These are phyloP conservation scores for Aspergillus sp. DNA, from an alignment of 2,329 filamentous ascomycete species.

Conservation along the genomic window DNA sequence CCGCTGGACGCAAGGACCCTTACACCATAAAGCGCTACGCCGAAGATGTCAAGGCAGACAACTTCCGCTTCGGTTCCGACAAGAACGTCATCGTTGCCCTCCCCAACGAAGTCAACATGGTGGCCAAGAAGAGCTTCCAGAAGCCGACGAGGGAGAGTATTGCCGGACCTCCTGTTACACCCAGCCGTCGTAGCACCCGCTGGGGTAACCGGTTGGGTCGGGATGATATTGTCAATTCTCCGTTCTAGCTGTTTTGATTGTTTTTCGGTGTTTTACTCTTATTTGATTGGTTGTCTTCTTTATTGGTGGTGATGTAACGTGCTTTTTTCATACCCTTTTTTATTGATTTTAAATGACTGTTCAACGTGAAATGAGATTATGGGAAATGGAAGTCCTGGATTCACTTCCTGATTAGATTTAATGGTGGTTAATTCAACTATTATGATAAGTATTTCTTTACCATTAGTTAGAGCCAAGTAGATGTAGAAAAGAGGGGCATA, in stretches of 20 bases:
- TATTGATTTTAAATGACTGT: slow-evolving; percentile 2
- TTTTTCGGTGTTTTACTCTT: slow-evolving; percentile 8
- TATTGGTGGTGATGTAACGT: background rate
- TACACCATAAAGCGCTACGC: slow-evolving; percentile 96
- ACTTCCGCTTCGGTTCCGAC: slow-evolving; percentile 95
- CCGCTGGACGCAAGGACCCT: slow-evolving; percentile 72
- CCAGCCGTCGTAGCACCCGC: slow-evolving; percentile 32
- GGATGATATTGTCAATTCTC: slow-evolving; percentile 76
- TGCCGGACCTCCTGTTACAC: slow-evolving; percentile 49
- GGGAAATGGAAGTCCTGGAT: background rate
- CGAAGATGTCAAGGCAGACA: slow-evolving; percentile 94
- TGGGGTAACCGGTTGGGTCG: slow-evolving; percentile 51
- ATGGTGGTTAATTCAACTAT: background rate
- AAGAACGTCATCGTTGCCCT: slow-evolving; percentile 97
- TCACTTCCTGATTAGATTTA: too few species aligned
- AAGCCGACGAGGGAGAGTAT: slow-evolving; percentile 91
- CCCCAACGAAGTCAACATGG: slow-evolving; percentile 97
- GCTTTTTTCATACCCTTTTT: background rate
- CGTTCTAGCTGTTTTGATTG: slow-evolving; percentile 40
- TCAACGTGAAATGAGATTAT: slow-evolving; percentile 1
- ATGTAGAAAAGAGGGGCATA: too few species aligned
- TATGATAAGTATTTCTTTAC: too few species aligned
- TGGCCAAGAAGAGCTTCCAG: slow-evolving; percentile 76
- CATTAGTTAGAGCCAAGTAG: too few species aligned
- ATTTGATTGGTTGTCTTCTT: background rate